Evolutionary conservation across 768 basidiomycete species (phyloP).

Genomic region (Amanita polypyramis): DNA sequence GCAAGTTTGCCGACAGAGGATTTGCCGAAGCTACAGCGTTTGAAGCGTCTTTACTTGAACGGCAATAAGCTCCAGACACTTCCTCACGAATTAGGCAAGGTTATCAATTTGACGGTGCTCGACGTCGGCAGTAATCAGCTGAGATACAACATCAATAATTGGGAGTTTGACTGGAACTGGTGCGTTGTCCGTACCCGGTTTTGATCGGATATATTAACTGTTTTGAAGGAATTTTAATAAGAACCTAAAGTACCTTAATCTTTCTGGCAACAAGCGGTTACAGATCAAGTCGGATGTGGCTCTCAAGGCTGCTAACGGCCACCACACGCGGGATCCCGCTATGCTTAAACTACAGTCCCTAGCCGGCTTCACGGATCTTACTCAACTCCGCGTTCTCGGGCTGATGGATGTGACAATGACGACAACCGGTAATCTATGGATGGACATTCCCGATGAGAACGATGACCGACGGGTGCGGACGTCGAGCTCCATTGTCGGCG

Average conservation of each 20-base stretch:
- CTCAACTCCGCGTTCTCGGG: slow-evolving; percentile 81
- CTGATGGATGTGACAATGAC: slow-evolving; percentile 93
- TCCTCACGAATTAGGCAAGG: slow-evolving; percentile 82
- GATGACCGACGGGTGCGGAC: slow-evolving; percentile 90
- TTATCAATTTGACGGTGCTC: slow-evolving; percentile 66
- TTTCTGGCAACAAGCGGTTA: slow-evolving; percentile 94
- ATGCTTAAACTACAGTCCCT: slow-evolving; percentile 29
- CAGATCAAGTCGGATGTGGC: slow-evolving; percentile 79
- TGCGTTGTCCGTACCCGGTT: slow-evolving; percentile 23
- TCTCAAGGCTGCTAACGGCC: slow-evolving; percentile 20
- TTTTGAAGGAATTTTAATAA: slow-evolving; percentile 86
- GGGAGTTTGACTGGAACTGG: slow-evolving; percentile 99
- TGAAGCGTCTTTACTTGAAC: slow-evolving; percentile 79
- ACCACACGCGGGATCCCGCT: slow-evolving; percentile 16
- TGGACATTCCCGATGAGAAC: slow-evolving; percentile 71
- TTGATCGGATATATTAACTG: slow-evolving; percentile 1
- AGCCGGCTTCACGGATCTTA: slow-evolving; percentile 83
- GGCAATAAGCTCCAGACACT: slow-evolving; percentile 90
- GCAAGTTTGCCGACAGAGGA: slow-evolving; percentile 87
- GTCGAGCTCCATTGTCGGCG: slow-evolving; percentile 78
- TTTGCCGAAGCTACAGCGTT: slow-evolving; percentile 53
- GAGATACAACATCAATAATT: slow-evolving; percentile 97
- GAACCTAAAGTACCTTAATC: slow-evolving; percentile 85
- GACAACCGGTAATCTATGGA: slow-evolving; percentile 37
- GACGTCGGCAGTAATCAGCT: slow-evolving; percentile 91